phyloP scores from a whole-genome alignment of 495 filamentous ascomycete species.

The Xylaria telfairii region DNA sequence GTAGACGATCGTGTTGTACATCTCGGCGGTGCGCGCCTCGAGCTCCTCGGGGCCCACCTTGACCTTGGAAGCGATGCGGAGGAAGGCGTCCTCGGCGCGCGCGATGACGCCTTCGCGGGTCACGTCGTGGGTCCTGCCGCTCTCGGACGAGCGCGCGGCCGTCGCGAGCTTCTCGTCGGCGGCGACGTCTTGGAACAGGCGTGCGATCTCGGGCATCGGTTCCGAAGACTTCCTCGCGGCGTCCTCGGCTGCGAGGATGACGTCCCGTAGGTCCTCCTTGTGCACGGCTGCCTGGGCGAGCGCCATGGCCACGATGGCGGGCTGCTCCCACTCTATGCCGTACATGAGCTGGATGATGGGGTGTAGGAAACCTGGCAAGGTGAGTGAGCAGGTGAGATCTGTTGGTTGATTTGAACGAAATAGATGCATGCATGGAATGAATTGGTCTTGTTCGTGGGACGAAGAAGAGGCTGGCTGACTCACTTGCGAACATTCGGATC shows the following conservation, averaged over 20 bases:
- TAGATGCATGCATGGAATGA: not conserved
- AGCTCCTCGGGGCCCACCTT: conserved; percentile 65
- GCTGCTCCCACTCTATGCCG: conserved; percentile 79
- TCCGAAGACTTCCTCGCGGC: conserved; percentile 37
- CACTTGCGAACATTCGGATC: conserved; percentile 61
- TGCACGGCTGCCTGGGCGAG: conserved; percentile 78
- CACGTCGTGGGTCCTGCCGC: conserved; percentile 70
- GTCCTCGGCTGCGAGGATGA: conserved; percentile 62
- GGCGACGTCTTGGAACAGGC: conserved; percentile 65
- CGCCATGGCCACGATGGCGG: conserved; percentile 80
- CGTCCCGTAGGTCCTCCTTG: conserved; percentile 52
- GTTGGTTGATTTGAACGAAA: not conserved
- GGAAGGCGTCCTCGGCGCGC: conserved; percentile 70
- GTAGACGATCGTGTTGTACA: conserved; percentile 72
- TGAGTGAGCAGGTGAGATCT: conserved; percentile 23
- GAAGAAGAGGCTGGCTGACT: conserved; percentile 12
- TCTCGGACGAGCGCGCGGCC: conserved; percentile 58
- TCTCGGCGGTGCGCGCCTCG: conserved; percentile 73
- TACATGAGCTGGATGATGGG: conserved; percentile 87
- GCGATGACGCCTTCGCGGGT: conserved; percentile 64
- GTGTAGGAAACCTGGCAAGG: conserved; percentile 69
- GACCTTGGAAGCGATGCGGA: conserved; percentile 64
- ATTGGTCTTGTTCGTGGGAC: too few relatives aligned
- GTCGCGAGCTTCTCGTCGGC: conserved; percentile 59
- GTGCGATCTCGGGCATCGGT: conserved; percentile 55